Base-by-base conservation (phyloP, 805 yeast genomes). In the Yamadazyma insecticola region DNA sequence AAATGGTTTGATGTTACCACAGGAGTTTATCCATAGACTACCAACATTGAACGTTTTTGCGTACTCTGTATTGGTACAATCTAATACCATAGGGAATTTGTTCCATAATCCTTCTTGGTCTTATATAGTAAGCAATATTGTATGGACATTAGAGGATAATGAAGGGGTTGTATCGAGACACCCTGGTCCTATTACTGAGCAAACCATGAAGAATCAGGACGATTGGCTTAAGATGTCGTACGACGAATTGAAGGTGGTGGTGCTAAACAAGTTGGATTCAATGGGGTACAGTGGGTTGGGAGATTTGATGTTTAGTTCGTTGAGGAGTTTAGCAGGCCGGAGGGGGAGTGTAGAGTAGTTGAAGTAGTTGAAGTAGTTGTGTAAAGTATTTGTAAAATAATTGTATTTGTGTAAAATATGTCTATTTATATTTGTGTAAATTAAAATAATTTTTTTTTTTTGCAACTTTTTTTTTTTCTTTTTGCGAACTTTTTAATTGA, bases 61-160 rank as follows among this genome's bases (percentile, higher is more conserved):
- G 24, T 51, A 46, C 40, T 51, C 66, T 3, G 47, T 39, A n/a
- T 39, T 57, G 15, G 47, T 57, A n/a, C 46, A 46, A 25, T 30
- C 48, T n/a, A 31, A 41, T 12, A 50, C 46, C 14, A 47, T 59
- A n/a, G 70, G 66, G 2, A 67, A 69, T 30, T 23, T 76, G 1
- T 70, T 74, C 42, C 63, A 69, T 29, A 57, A 70, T n/a, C 79
- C 82, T 3, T 61, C 72, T 3, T 74, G 73, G 52, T 55, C 71
- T 1, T 62, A 58, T 9, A 38, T 70, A 5, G 51, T 69, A 9
- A 65, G 77, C 0, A 59, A 58, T 16, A 53, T 69, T 2, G 45
- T 76, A 2, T 57, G 77, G 57, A 43, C 48, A 3, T 35, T 74
- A 3, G 82, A 76, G 37, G 79, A 74, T 30, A 36, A 41, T 3